Percentiles rank a stretch among this genome's conserved stretches.
These are phyloP conservation scores for Candida fluviatilis DNA, from an alignment of 805 yeast genomes.

Conservation along the genomic window DNA sequence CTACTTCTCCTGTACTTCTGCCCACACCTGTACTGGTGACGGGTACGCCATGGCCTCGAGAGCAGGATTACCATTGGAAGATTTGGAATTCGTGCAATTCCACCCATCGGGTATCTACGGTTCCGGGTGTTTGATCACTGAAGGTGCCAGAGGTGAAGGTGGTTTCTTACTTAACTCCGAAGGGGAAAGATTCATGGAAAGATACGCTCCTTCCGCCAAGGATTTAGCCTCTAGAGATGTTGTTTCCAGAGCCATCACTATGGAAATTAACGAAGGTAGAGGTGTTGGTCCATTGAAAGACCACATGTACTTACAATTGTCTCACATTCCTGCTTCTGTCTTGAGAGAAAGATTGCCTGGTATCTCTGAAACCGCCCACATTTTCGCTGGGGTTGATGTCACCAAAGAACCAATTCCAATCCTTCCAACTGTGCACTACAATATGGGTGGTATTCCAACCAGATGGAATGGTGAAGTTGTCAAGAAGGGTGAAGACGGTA, in stretches of 20 bases:
- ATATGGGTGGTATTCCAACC: constrained; percentile 99
- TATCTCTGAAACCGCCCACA: constrained; percentile 97
- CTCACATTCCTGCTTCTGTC: constrained; percentile 89
- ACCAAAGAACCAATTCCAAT: constrained; percentile 99
- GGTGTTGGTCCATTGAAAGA: constrained; percentile 97
- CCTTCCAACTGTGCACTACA: constrained; percentile 96
- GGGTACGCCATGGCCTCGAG: constrained; percentile 98
- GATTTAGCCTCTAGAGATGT: constrained; percentile 98
- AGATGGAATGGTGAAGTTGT: constrained; percentile 95
- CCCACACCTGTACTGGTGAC: constrained; percentile 99
- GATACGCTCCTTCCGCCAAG: constrained; percentile 98
- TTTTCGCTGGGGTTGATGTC: constrained; percentile 98
- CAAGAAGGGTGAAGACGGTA: constrained; percentile 77
- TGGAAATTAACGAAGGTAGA: constrained; percentile 98
- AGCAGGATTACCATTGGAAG: constrained; percentile 97
- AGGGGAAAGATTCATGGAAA: constrained; percentile 99
- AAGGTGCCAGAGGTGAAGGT: constrained; percentile 99
- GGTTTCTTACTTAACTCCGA: constrained; percentile 93
- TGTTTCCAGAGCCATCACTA: constrained; percentile 95
- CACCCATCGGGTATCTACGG: constrained; percentile 99
- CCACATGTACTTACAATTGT: constrained; percentile 91
- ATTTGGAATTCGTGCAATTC: constrained; percentile 96
- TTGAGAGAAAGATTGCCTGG: constrained; percentile 96
- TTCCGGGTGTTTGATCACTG: constrained; percentile 97
- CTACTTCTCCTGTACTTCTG: constrained; percentile 97